Evolutionary conservation across 2,329 filamentous ascomycete species (phyloP).

Genomic region (Endoconidiophora polonica): DNA sequence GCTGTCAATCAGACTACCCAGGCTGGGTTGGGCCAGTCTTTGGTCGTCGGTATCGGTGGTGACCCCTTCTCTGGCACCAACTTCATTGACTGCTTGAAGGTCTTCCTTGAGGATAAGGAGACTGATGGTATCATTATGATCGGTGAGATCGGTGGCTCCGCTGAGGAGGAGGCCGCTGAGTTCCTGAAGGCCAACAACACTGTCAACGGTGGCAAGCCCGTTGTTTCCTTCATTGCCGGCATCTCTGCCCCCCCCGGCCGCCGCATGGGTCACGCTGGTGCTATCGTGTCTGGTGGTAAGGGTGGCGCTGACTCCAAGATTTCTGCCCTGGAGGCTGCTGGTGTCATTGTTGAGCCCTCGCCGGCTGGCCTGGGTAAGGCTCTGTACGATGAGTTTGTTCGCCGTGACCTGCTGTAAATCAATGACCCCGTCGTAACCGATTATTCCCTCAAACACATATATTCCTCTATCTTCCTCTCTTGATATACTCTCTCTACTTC

Average conservation of each 20-base stretch:
- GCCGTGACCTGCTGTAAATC: slow-evolving; percentile 76
- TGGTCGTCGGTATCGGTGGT: slow-evolving; percentile 95
- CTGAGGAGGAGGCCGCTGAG: slow-evolving; percentile 95
- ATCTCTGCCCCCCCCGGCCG: slow-evolving; percentile 92
- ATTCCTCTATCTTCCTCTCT: neutral
- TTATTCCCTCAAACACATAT: neutral
- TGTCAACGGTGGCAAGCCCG: slow-evolving; percentile 70
- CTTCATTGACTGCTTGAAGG: slow-evolving; percentile 97
- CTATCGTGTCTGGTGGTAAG: slow-evolving; percentile 95
- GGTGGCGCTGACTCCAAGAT: slow-evolving; percentile 98
- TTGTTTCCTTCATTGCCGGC: slow-evolving; percentile 95
- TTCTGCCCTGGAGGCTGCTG: slow-evolving; percentile 75
- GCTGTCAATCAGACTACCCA: slow-evolving; percentile 99
- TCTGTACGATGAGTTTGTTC: slow-evolving; percentile 87
- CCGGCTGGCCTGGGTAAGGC: slow-evolving; percentile 86
- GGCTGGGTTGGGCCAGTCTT: slow-evolving; percentile 89
- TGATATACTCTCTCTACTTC: too few species aligned
- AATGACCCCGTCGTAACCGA: neutral
- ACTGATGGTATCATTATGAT: slow-evolving; percentile 99
- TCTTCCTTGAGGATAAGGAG: slow-evolving; percentile 90
- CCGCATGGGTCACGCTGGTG: slow-evolving; percentile 97
- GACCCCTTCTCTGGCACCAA: slow-evolving; percentile 98
- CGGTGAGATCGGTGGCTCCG: slow-evolving; percentile 92
- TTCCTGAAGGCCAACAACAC: slow-evolving; percentile 89
- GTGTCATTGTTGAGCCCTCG: slow-evolving; percentile 90